Evolutionary conservation across 352 stramenopile genomes (phyloP).

Genomic region (Phytophthora aleatoria): DNA sequence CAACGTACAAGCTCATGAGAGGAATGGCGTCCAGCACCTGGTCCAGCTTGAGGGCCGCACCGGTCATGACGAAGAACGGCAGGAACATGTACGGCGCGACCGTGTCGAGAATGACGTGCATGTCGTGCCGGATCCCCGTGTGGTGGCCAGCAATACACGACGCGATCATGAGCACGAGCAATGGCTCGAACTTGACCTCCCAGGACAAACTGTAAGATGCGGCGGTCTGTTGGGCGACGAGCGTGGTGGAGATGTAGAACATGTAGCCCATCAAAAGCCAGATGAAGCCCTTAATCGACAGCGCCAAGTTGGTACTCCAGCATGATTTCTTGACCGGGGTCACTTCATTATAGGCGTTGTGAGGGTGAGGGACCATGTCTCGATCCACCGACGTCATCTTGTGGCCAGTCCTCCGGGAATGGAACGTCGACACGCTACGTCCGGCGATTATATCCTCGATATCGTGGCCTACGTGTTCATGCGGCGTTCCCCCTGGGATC

Average conservation of each 20-base stretch:
- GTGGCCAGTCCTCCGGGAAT: constrained; percentile 15
- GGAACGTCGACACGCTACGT: constrained; percentile 9
- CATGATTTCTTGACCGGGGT: constrained; percentile 8
- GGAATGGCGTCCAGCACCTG: constrained; percentile 62
- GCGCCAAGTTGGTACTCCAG: constrained; percentile 32
- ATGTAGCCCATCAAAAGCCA: constrained; percentile 66
- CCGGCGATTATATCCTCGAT: constrained; percentile 1
- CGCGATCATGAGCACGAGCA: constrained; percentile 69
- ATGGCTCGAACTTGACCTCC: constrained; percentile 71
- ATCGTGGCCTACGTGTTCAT: constrained; percentile 6
- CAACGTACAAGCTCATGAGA: constrained; percentile 66
- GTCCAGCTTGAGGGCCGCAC: constrained; percentile 65
- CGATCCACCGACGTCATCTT: constrained; percentile 26
- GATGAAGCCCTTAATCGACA: constrained; percentile 65
- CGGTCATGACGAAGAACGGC: constrained; percentile 80
- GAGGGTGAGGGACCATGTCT: constrained; percentile 47
- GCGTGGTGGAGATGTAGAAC: constrained; percentile 61
- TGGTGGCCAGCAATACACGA: constrained; percentile 70
- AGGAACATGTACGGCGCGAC: constrained; percentile 73
- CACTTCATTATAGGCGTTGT: constrained; percentile 56
- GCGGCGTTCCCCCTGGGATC: constrained; percentile 37
- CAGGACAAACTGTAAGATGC: constrained; percentile 53
- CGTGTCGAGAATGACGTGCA: constrained; percentile 74
- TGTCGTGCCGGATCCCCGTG: constrained; percentile 63
- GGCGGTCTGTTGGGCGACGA: constrained; percentile 44